Percentiles rank a stretch among this genome's conserved stretches.
Conservation (phyloP, 2,329 filamentous ascomycete species). For the Epichloe coenophiala region DNA sequence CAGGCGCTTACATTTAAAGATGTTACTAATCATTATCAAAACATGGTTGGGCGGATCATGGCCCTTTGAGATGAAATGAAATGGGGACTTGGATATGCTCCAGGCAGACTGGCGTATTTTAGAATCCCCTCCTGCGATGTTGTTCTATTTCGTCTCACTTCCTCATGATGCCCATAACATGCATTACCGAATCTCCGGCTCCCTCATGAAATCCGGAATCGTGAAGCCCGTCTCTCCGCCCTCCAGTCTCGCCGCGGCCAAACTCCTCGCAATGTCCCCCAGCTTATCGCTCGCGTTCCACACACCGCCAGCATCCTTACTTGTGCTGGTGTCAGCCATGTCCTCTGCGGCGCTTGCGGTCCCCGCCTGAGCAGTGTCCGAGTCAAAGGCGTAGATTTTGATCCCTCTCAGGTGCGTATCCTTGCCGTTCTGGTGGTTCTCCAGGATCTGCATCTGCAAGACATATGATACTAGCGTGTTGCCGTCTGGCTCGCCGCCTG, state of each 20-base stretch:
- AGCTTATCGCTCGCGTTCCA: constrained; percentile 10
- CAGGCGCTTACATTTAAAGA: too few species aligned
- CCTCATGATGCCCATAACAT: background rate
- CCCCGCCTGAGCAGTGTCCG: constrained; percentile 29
- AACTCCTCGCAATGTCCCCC: constrained; percentile 16
- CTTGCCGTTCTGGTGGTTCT: constrained; percentile 98
- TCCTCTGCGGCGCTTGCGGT: constrained; percentile 16
- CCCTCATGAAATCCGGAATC: constrained; percentile 29
- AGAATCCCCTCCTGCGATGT: too few species aligned
- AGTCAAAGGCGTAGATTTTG: constrained; percentile 61
- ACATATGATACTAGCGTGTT: constrained; percentile 78
- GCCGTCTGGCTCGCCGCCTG: constrained; percentile 47
- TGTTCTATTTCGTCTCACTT: background rate
- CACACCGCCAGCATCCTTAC: constrained; percentile 6
- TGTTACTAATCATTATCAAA: too few species aligned
- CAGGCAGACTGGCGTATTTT: too few species aligned
- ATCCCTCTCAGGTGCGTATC: constrained; percentile 94
- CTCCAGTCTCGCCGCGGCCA: constrained; percentile 18
- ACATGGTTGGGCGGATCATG: too few species aligned
- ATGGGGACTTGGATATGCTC: too few species aligned
- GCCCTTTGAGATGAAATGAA: too few species aligned
- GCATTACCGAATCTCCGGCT: constrained; percentile 26
- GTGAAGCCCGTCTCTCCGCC: constrained; percentile 21
- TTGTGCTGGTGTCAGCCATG: constrained; percentile 10
- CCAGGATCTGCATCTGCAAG: constrained; percentile 77